A percentile compares a stretch with the other conserved stretches of the same genome.
Evolutionary conservation across 768 basidiomycete genomes (phyloP).

Genomic region (Amanita pallidorosea): DNA sequence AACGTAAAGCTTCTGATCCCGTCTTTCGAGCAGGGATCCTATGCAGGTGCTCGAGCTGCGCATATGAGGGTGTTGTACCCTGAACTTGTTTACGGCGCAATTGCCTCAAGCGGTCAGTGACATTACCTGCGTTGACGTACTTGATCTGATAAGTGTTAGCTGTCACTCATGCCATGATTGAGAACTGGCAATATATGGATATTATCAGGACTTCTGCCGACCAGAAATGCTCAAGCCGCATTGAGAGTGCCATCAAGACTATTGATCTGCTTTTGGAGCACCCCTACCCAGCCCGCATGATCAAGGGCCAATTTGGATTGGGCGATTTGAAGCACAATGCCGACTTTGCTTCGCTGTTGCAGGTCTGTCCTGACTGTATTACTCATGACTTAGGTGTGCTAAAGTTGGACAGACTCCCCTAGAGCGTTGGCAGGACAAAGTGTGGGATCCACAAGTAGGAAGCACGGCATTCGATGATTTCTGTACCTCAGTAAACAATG

Average conservation of each 20-base stretch:
- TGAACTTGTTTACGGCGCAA: slow-evolving; percentile 77
- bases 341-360: slow-evolving; percentile 68
- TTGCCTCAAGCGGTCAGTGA: slow-evolving; percentile 70
- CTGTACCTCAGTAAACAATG: slow-evolving; percentile 38
- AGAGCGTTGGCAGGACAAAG: slow-evolving; percentile 71
- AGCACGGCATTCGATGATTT: slow-evolving; percentile 60
- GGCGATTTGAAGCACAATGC: slow-evolving; percentile 55
- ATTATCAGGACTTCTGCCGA: slow-evolving; percentile 66
- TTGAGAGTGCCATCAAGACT: slow-evolving; percentile 44
- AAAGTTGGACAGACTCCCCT: slow-evolving; percentile 42
- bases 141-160: slow-evolving; percentile 23
- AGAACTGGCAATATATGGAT: slow-evolving; percentile 86
- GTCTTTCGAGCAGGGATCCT: slow-evolving; percentile 51
- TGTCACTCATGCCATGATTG: slow-evolving; percentile 76
- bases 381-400: neutral
- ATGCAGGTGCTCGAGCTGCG: slow-evolving; percentile 88
- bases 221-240: slow-evolving; percentile 44
- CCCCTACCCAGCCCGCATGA: slow-evolving; percentile 29
- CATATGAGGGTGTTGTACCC: slow-evolving; percentile 86
- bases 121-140: neutral
- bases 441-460: slow-evolving; percentile 73
- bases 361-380: slow-evolving; percentile 22
- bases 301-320: slow-evolving; percentile 77
- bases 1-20: neutral
- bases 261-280: slow-evolving; percentile 55